These are phyloP conservation scores for Chlamydomonas incerta DNA, from an alignment of 139 green algal genomes.

Conservation along the genomic window DNA sequence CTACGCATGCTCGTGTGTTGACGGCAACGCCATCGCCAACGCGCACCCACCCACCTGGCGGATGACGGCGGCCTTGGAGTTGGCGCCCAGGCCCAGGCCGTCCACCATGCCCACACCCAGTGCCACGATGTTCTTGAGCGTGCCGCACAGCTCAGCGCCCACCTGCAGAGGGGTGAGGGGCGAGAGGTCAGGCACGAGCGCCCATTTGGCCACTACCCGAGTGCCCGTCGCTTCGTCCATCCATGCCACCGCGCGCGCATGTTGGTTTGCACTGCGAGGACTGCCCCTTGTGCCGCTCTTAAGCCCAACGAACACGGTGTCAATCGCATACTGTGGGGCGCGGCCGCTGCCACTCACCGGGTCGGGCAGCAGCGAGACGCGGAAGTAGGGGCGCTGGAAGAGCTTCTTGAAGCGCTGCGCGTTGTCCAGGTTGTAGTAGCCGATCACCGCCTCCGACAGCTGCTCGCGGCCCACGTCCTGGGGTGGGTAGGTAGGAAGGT, in stretches of 20 bases:
- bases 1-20: too few species aligned
- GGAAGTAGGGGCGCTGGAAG: conserved; percentile 76
- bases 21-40: too few species aligned
- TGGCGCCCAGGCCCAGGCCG: conserved; percentile 73
- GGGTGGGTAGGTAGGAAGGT: too few species aligned
- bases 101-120: conserved; percentile 80
- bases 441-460: conserved; percentile 82
- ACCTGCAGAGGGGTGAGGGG: too few species aligned
- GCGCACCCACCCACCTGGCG: conserved; percentile 14
- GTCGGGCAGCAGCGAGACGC: conserved; percentile 67
- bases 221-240: too few species aligned
- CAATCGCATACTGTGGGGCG: neutral
- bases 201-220: too few species aligned
- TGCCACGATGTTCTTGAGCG: conserved; percentile 89
- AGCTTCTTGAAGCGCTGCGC: conserved; percentile 71
- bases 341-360: conserved; percentile 39
- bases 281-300: too few species aligned
- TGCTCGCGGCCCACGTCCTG: conserved; percentile 64
- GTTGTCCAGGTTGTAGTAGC: conserved; percentile 66
- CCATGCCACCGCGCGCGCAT: too few species aligned
- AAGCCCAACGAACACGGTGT: too few species aligned
- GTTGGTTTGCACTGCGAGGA: too few species aligned
- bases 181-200: too few species aligned
- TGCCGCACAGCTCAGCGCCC: conserved; percentile 81
- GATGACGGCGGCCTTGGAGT: conserved; percentile 81